Conservation (phyloP, 2,329 filamentous ascomycete species). For the Claviceps purpurea region DNA sequence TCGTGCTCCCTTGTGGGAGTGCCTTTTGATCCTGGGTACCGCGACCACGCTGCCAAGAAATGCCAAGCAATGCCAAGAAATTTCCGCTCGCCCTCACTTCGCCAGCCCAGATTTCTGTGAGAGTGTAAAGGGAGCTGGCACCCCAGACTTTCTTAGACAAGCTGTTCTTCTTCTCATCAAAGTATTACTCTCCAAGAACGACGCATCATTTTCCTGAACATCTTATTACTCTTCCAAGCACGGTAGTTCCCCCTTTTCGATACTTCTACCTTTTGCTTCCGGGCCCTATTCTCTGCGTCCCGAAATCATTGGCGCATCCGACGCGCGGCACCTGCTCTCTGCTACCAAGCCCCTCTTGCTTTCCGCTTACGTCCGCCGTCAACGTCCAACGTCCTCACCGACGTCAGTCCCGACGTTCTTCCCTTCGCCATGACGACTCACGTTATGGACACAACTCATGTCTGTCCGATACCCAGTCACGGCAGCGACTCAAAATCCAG, state of each 20-base stretch:
- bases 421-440: slow-evolving; percentile 20
- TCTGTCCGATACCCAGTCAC: slow-evolving; percentile 10
- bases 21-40: slow-evolving; percentile 10
- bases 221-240: not conserved
- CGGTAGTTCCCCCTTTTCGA: not conserved
- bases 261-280: not conserved
- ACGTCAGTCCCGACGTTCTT: slow-evolving; percentile 11
- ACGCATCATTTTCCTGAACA: not conserved
- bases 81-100: slow-evolving; percentile 24
- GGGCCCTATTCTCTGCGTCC: not conserved
- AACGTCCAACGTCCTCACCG: not conserved
- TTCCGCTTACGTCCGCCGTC: not conserved
- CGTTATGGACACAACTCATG: slow-evolving; percentile 12
- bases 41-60: slow-evolving; percentile 14
- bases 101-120: slow-evolving; percentile 19
- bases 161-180: not conserved
- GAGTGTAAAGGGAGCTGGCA: slow-evolving; percentile 24
- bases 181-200: slow-evolving; percentile 5
- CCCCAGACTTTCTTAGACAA: slow-evolving; percentile 11
- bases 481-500: slow-evolving; percentile 37
- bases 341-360: not conserved
- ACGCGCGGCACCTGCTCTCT: not conserved
- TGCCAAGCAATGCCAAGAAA: slow-evolving; percentile 17
- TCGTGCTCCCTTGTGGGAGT: not conserved
- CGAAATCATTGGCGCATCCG: not conserved